Percentiles rank a stretch among this genome's conserved stretches.
Conservation (phyloP, 2,329 filamentous ascomycete species). For the Ascochyta viciae-villosae region DNA sequence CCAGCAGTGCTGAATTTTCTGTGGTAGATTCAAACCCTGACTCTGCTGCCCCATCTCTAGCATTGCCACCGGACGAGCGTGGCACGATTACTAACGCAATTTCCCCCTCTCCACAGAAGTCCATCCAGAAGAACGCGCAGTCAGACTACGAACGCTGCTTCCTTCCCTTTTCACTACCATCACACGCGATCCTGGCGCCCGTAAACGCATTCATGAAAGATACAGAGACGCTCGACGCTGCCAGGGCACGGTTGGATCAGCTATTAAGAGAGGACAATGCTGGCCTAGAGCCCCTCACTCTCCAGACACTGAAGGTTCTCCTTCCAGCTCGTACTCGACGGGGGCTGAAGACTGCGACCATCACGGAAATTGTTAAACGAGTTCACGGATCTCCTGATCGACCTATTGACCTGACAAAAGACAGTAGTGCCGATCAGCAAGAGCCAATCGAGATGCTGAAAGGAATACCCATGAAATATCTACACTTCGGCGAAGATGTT, state of each 20-base stretch:
- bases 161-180: constrained; percentile 79
- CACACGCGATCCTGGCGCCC: constrained; percentile 74
- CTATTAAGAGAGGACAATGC: constrained; percentile 27
- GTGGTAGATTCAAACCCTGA: constrained; percentile 44
- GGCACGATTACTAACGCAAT: constrained; percentile 33
- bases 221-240: constrained; percentile 35
- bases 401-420: constrained; percentile 53
- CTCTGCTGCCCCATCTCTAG: constrained; percentile 37
- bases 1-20: constrained; percentile 34
- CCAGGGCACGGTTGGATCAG: constrained; percentile 37
- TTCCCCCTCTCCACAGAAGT: constrained; percentile 46
- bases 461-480: constrained; percentile 67
- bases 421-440: constrained; percentile 27
- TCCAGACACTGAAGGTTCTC: constrained; percentile 26
- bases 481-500: constrained; percentile 68
- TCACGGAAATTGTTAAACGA: constrained; percentile 52
- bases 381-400: constrained; percentile 53
- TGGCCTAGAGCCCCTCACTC: constrained; percentile 21
- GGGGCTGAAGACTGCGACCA: constrained; percentile 28
- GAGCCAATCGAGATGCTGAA: constrained; percentile 56
- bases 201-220: constrained; percentile 48
- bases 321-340: constrained; percentile 24
- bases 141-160: constrained; percentile 69
- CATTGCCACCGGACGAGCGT: constrained; percentile 31
- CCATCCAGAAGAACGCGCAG: constrained; percentile 38